phyloP scores from a whole-genome alignment of 2,329 filamentous ascomycete genomes.

The Paracoccidioides brasiliensis region DNA sequence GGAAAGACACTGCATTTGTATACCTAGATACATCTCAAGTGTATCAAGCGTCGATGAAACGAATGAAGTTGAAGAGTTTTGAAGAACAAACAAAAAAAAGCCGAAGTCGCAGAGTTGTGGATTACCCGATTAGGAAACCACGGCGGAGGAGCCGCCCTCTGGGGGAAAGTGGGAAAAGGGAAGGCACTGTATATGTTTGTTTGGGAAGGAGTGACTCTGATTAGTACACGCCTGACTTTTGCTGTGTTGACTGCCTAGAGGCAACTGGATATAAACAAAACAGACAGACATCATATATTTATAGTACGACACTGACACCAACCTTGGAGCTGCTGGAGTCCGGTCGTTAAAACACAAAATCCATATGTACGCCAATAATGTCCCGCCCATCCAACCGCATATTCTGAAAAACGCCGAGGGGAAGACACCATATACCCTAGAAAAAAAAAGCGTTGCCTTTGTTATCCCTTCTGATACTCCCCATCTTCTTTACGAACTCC shows the following conservation, averaged over 20 bases:
- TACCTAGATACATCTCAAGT: background rate
- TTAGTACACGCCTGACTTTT: background rate
- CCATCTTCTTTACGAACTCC: constrained; percentile 53
- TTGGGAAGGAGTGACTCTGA: background rate
- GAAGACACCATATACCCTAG: constrained; percentile 20
- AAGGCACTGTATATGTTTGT: background rate
- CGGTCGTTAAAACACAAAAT: no score
- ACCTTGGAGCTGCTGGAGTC: no score
- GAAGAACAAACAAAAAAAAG: background rate
- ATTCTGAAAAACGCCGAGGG: background rate
- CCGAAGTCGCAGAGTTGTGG: background rate
- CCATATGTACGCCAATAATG: background rate
- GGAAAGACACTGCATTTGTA: background rate
- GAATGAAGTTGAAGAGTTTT: background rate
- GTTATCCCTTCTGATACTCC: constrained; percentile 63
- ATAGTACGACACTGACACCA: background rate
- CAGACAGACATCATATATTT: background rate
- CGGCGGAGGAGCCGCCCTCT: background rate
- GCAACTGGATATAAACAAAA: no score
- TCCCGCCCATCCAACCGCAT: background rate
- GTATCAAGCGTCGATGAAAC: background rate
- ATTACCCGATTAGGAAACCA: constrained; percentile 3
- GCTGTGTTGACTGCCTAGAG: no score
- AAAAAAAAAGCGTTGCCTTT: constrained; percentile 94
- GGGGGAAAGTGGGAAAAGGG: background rate